Percentiles rank a stretch among this genome's conserved stretches.
Conservation (phyloP, 345 rosid species). For the Noccaea caerulescens region DNA sequence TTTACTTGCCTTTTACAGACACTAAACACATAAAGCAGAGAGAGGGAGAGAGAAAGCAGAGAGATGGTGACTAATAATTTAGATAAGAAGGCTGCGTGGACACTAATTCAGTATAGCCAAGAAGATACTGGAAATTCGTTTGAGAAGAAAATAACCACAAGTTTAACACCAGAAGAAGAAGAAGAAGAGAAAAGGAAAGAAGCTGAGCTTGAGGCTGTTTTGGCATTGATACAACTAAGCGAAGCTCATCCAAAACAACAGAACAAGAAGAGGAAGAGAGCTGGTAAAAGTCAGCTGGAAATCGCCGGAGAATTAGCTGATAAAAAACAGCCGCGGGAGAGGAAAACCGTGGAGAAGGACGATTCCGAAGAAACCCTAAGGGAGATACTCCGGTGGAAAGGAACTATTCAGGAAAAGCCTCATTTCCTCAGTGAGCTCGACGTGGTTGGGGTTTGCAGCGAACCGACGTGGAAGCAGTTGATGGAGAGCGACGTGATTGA, state of each 20-base stretch:
- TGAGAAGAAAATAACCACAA: too few species aligned
- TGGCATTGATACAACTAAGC: background rate
- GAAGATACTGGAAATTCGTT: too few species aligned
- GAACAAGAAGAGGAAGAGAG: background rate
- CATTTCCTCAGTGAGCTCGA: background rate
- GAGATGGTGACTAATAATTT: too few species aligned
- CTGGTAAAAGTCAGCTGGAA: background rate
- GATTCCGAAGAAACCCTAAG: background rate
- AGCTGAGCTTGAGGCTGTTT: background rate
- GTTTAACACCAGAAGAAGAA: too few species aligned
- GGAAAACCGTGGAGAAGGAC: background rate
- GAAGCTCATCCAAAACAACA: background rate
- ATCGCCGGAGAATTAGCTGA: background rate
- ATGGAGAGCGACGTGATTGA: background rate
- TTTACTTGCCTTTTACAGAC: too few species aligned
- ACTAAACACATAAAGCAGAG: too few species aligned
- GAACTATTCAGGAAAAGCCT: background rate
- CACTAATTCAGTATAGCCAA: too few species aligned
- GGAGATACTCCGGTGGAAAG: background rate
- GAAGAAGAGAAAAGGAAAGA: too few species aligned
- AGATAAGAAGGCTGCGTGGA: too few species aligned
- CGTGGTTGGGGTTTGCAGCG: background rate
- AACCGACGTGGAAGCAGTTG: constrained; percentile 13
- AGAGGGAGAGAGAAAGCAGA: too few species aligned
- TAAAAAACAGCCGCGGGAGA: background rate